Base-by-base conservation (phyloP, 768 basidiomycete species). In the Tulasnella sp. region DNA sequence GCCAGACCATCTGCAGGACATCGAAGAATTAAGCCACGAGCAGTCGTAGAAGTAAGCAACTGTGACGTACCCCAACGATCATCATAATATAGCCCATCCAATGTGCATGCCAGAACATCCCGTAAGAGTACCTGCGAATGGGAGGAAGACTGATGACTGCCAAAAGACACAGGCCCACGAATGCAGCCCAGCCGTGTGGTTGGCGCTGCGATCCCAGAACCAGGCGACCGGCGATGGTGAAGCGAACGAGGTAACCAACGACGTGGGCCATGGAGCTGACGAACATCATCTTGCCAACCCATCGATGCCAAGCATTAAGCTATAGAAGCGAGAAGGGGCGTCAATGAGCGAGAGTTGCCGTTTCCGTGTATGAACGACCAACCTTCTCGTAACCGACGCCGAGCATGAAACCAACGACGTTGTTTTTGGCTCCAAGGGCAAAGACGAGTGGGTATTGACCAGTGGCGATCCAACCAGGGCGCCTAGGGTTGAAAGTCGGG, bases 271-370 rank as follows among this genome's bases (percentile, higher is more conserved):
- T 86, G 4, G 82, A 83, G 29, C 84, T 84, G 29, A 90, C 76
- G 26, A 90, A 83, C 35, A 89, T 78, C 65, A 88, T 78, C 29
- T 84, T 81, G 14, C 89, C 91, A 4, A 84, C 80, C 78, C 87
- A 88, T 29, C 92, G 87, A 79, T 94, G 91, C 9, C 92, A 79
- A 78, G 83, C 91, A 79, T 92, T 92, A 69, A 92, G 82, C 88
- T 90, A 69, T 7, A 19, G 3, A 47, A 7, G 11, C 67, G 7
- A 11, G 17, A 41, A 19, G 35, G 14, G 2, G 41, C 19, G 34
- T 9, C 14, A 67, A 29, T 16, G 44, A 9, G 40, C 67, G 36
- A 39, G 36, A 7, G 9, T 62, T 26, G 65, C 11, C 11, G 16
- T 12, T 11, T 35, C 41, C n/a, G n/a, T n/a, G n/a, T n/a, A n/a